Evolutionary conservation across 352 stramenopile genomes (phyloP).

Genomic region (Pythium dissotocum): DNA sequence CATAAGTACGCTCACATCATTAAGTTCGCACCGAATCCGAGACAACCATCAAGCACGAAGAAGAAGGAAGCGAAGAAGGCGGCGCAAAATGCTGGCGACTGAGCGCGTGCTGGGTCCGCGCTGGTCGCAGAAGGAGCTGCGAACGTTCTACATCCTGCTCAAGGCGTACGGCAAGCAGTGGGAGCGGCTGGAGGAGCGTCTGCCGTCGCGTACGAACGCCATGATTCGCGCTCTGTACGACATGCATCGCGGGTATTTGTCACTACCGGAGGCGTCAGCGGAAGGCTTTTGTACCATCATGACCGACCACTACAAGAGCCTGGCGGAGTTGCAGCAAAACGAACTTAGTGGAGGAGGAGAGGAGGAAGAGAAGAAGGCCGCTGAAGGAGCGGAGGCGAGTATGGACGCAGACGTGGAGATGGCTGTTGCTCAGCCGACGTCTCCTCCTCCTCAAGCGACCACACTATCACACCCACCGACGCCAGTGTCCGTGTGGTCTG

Average conservation of each 20-base stretch:
- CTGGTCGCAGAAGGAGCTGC: conserved; percentile 66
- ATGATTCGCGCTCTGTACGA: conserved; percentile 70
- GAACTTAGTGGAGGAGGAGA: not conserved
- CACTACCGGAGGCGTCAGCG: conserved; percentile 59
- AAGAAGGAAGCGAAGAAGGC: not conserved
- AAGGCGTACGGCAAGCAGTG: conserved; percentile 52
- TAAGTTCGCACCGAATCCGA: not conserved
- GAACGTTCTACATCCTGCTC: conserved; percentile 66
- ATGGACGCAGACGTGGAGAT: conserved; percentile 1
- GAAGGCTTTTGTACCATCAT: conserved; percentile 76
- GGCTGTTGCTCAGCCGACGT: not conserved
- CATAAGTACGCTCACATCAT: not conserved
- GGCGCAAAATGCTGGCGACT: conserved; percentile 13
- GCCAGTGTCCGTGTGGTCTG: not conserved
- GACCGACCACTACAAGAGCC: conserved; percentile 62
- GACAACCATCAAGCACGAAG: not conserved
- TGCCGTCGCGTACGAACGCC: conserved; percentile 47
- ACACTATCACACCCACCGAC: conserved; percentile 1
- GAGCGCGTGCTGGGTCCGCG: conserved; percentile 40
- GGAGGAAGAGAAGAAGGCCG: not conserved
- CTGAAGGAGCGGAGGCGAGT: not conserved
- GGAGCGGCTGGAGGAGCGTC: conserved; percentile 47
- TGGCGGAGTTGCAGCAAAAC: conserved; percentile 27
- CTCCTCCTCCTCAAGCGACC: not conserved
- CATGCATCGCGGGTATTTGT: conserved; percentile 71